Evolutionary conservation across 768 basidiomycete species (phyloP), one percentile per base, ranked within the genome.

Genomic region (Daedaleopsis nitida): DNA sequence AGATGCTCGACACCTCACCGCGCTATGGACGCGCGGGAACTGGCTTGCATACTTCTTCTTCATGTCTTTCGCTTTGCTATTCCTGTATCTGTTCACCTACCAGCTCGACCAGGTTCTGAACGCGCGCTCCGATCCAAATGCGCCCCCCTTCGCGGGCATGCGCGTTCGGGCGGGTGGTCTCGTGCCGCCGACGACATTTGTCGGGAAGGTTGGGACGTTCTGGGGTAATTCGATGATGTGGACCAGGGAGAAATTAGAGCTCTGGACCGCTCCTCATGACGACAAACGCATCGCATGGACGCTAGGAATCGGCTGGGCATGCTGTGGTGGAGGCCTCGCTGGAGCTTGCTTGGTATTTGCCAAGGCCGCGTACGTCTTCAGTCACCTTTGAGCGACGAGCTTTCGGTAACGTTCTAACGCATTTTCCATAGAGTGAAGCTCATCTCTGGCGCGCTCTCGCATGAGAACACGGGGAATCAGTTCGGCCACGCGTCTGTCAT

Each of bases 41-140:
- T 98, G 96, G 96, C 86, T 98, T n/a, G 81, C 81, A 27, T 98
- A 86, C 78, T 95, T 98, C 79, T 84, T 92, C 71, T 72, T 84
- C 75, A 91, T 97, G 86, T 70, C 88, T 5, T 71, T 86, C 53
- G 82, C 88, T 13, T 86, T 95, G 45, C 71, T 85, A 37, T 45
- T 84, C 32, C 79, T 92, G 52, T 84, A 88, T 74, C 78, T 89
- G 49, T 87, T 88, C 68, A 86, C 87, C 1, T 80, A 79, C 10
- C 82, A 88, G 42, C 87, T 97, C 42, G 89, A 94, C 54, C 83
- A 82, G 23, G 81, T 96, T 34, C 84, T 94, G 42, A 73, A 79
- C 16, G 80, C 89, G 1, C 85, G 95, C 44, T 76, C 82, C 16
- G 93, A 95, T 54, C 77, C 93, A 39, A 83, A 80, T 35, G 83